A percentile compares a stretch with the other conserved stretches of the same genome.
Evolutionary conservation across 805 yeast species (phyloP).

Genomic region (Ogataea neopini): DNA sequence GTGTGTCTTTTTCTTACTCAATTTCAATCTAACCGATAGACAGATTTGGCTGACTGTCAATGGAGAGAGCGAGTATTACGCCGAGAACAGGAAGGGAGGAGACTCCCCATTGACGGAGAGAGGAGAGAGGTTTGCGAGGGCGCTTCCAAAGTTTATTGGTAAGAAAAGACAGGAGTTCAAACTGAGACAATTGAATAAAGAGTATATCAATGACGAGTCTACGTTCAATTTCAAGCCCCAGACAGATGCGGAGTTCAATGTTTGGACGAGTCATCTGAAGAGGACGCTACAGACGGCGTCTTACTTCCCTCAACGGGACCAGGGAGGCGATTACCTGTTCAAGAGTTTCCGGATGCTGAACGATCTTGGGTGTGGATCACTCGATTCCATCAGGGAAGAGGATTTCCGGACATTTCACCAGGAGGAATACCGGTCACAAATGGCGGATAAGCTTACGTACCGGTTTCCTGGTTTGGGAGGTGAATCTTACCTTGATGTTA

Average conservation of each 20-base stretch:
- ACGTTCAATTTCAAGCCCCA: conserved; percentile 21
- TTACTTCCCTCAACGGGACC: conserved; percentile 31
- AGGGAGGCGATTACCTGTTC: conserved; percentile 27
- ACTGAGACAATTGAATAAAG: conserved; percentile 34
- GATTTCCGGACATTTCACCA: conserved; percentile 31
- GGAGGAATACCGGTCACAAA: conserved; percentile 31
- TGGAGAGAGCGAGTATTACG: conserved; percentile 36
- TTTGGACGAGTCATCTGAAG: conserved; percentile 38
- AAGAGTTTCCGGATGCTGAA: conserved; percentile 37
- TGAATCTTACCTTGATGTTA: conserved; percentile 40
- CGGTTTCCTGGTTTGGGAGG: conserved; percentile 41
- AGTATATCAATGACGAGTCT: conserved; percentile 34
- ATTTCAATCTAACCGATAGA: conserved; percentile 39
- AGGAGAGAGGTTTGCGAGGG: conserved; percentile 36
- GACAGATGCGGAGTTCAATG: conserved; percentile 32
- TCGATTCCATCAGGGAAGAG: conserved; percentile 34
- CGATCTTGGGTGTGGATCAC: conserved; percentile 37
- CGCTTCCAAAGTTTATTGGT: conserved; percentile 37
- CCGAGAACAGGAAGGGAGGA: conserved; percentile 34
- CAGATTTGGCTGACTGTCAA: conserved; percentile 39
- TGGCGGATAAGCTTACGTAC: conserved; percentile 33
- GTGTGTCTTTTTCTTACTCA: conserved; percentile 53
- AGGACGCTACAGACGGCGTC: conserved; percentile 36
- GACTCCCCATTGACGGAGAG: conserved; percentile 32
- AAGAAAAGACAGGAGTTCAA: conserved; percentile 38